Conservation (phyloP, 2,329 filamentous ascomycete genomes). For the Metarhizium robertsii region DNA sequence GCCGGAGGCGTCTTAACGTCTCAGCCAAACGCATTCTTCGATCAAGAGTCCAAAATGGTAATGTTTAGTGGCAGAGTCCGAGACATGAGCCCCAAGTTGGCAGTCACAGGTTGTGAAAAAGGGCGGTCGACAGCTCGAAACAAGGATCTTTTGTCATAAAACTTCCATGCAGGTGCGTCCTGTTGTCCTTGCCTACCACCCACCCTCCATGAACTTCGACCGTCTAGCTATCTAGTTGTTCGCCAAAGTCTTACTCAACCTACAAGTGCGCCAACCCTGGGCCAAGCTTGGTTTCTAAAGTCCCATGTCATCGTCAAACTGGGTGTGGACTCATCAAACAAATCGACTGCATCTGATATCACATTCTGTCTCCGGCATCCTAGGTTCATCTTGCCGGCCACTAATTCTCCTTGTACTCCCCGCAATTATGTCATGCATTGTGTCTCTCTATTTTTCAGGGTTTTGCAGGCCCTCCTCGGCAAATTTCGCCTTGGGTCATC, state of each 20-base stretch:
- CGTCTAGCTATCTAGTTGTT: background rate
- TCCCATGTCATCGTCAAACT: conserved; percentile 4
- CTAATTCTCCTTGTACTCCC: conserved; percentile 13
- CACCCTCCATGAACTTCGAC: background rate
- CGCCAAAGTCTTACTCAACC: background rate
- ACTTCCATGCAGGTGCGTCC: background rate
- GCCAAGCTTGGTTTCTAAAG: background rate
- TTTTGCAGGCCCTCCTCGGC: conserved; percentile 23
- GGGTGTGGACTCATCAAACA: background rate
- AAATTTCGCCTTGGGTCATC: conserved; percentile 16
- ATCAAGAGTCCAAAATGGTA: background rate
- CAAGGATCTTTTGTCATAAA: conserved; percentile 1
- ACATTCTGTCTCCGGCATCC: background rate
- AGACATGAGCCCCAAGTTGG: background rate
- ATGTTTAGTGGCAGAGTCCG: background rate
- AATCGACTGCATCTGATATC: conserved; percentile 1
- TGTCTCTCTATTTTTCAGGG: conserved; percentile 19
- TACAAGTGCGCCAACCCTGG: background rate
- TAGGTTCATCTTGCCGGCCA: background rate
- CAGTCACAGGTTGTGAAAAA: background rate
- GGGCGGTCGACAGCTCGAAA: background rate
- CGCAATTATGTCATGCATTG: conserved; percentile 39
- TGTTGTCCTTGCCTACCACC: background rate
- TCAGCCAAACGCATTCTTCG: background rate
- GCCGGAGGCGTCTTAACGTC: background rate